A percentile compares a stretch with the other conserved stretches of the same genome.
These are phyloP conservation scores for Lyophyllum semitale DNA, from an alignment of 768 basidiomycete genomes.

Conservation along the genomic window DNA sequence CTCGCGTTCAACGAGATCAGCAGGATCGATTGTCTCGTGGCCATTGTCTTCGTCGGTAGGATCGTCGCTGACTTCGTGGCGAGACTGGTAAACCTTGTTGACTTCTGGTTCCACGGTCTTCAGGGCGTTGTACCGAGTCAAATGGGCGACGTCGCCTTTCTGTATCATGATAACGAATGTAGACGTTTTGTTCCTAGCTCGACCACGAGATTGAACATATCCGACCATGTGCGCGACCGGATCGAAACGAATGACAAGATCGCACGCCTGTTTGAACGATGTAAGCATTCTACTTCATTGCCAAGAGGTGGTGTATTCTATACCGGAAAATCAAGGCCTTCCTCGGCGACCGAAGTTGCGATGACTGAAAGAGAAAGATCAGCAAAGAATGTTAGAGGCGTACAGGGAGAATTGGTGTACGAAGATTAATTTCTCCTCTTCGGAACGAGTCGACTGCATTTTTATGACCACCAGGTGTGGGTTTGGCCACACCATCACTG, in stretches of 20 bases:
- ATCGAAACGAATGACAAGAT: slow-evolving; percentile 86
- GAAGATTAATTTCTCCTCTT: slow-evolving; percentile 62
- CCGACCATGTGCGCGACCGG: slow-evolving; percentile 79
- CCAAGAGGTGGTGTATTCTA: neutral
- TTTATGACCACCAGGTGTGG: slow-evolving; percentile 47
- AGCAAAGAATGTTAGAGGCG: neutral
- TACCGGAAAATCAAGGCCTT: slow-evolving; percentile 89
- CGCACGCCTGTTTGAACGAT: slow-evolving; percentile 68
- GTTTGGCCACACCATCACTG: slow-evolving; percentile 41
- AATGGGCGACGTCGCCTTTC: slow-evolving; percentile 53
- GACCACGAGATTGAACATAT: slow-evolving; percentile 87
- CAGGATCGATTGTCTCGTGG: slow-evolving; percentile 41
- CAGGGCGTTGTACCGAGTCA: slow-evolving; percentile 60
- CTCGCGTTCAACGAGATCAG: slow-evolving; percentile 67
- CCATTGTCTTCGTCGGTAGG: slow-evolving; percentile 44
- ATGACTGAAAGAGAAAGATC: slow-evolving; percentile 47
- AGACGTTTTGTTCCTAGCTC: slow-evolving; percentile 76
- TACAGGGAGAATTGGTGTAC: slow-evolving; percentile 40
- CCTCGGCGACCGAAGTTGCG: slow-evolving; percentile 88
- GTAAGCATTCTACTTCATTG: neutral
- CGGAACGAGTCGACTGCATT: slow-evolving; percentile 68
- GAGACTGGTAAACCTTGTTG: slow-evolving; percentile 60
- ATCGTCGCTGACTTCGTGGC: slow-evolving; percentile 41
- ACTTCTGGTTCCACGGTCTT: slow-evolving; percentile 65
- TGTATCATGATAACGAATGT: slow-evolving; percentile 84